Conservation (phyloP, 2,329 filamentous ascomycete species). For the Clarireedia hainanense region DNA sequence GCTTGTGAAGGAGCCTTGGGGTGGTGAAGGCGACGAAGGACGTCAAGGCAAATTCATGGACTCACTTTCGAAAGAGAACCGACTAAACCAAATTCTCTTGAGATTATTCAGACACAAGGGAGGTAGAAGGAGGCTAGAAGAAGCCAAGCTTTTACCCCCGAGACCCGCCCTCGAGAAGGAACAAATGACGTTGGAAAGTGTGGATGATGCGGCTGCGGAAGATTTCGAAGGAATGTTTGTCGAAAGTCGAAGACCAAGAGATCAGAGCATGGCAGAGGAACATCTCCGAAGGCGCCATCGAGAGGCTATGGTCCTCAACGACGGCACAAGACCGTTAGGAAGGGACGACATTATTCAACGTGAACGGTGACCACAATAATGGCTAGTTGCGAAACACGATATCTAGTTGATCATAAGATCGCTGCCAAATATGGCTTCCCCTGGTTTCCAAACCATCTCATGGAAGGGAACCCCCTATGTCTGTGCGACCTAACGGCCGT, state of each 20-base stretch:
- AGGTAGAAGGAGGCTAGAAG: constrained; percentile 23
- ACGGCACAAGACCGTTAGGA: constrained; percentile 68
- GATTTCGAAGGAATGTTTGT: constrained; percentile 26
- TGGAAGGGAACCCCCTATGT: too few relatives aligned
- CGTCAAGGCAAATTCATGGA: constrained; percentile 43
- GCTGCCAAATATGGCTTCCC: too few relatives aligned
- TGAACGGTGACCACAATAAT: constrained; percentile 1
- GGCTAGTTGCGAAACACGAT: too few relatives aligned
- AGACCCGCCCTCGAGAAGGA: constrained; percentile 1
- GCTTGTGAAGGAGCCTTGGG: constrained; percentile 68
- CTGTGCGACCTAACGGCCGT: too few relatives aligned
- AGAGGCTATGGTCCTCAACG: constrained; percentile 86
- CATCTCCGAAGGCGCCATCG: constrained; percentile 66
- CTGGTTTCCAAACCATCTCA: too few relatives aligned
- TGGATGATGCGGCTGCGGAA: constrained; percentile 39
- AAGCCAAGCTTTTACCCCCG: constrained; percentile 22
- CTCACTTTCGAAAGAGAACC: constrained; percentile 19
- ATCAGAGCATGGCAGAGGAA: constrained; percentile 59
- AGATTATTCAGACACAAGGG: constrained; percentile 28
- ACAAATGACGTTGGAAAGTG: constrained; percentile 39
- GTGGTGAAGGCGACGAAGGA: constrained; percentile 44
- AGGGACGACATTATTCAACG: constrained; percentile 70
- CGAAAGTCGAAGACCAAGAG: constrained; percentile 33
- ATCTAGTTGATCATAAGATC: too few relatives aligned
- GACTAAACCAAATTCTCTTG: constrained; percentile 39